Conservation (phyloP, 345 rosid species). For the Eucalyptus polyanthemos region DNA sequence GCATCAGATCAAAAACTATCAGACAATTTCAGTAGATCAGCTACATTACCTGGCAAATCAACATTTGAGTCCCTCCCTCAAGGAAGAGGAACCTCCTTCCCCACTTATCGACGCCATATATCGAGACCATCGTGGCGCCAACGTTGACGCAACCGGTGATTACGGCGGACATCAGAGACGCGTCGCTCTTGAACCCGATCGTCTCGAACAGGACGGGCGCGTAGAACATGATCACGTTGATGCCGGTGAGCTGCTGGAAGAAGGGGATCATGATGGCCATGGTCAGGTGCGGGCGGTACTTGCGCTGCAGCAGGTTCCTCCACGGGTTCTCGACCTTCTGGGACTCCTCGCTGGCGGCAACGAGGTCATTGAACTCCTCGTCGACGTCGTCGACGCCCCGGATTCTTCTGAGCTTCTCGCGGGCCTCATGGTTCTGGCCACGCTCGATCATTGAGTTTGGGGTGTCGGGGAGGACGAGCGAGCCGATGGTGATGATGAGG, state of each 20-base stretch:
- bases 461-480: slow-evolving; percentile 81
- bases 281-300: slow-evolving; percentile 75
- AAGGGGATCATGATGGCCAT: slow-evolving; percentile 72
- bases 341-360: slow-evolving; percentile 70
- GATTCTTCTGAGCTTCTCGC: slow-evolving; percentile 33
- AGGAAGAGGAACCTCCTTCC: slow-evolving; percentile 82
- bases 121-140: slow-evolving; percentile 55
- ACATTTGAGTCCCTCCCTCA: slow-evolving; percentile 75
- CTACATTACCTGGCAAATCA: slow-evolving; percentile 57
- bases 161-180: slow-evolving; percentile 75
- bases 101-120: slow-evolving; percentile 77
- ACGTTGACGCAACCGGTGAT: slow-evolving; percentile 68
- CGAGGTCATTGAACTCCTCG: slow-evolving; percentile 66
- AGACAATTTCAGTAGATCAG: not conserved
- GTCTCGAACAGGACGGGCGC: slow-evolving; percentile 82
- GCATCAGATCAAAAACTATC: not conserved
- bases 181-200: slow-evolving; percentile 57
- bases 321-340: slow-evolving; percentile 66
- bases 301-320: slow-evolving; percentile 63
- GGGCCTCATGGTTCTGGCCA: slow-evolving; percentile 55
- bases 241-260: slow-evolving; percentile 85
- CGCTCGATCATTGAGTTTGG: slow-evolving; percentile 97
- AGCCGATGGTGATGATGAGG: slow-evolving; percentile 69
- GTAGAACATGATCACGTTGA: slow-evolving; percentile 82
- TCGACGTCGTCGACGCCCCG: slow-evolving; percentile 71